Evolutionary conservation across 192 early-diverging fungal species (phyloP), one percentile per base, ranked within the genome.

Genomic region (Coemansia sp.): DNA sequence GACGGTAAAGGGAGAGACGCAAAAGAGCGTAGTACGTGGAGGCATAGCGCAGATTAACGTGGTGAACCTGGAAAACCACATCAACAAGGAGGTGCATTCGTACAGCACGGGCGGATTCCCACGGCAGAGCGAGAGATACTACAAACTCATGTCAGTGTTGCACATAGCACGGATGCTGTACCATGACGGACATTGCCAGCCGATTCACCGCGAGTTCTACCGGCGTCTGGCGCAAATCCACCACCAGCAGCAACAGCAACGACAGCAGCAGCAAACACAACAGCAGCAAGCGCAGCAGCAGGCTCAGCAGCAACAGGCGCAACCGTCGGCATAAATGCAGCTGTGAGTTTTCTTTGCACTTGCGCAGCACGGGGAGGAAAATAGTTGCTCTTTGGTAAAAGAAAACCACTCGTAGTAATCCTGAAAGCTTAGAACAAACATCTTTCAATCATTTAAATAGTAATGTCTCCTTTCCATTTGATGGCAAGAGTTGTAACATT

Each of bases 141-240:
- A 81, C 61, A 62, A 68, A 34, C 69, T 81, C 6, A 81, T 81
- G 79, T 81, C 79, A 10, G 79, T 75, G 31, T 70, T 81, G 19
- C 79, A 81, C 48, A 72, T 81, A 5, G 52, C 74, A 3, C 68
- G 79, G 17, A 76, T 81, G 68, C 67, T 81, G 19, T 81, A 68
- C 59, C 79, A 81, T 17, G 79, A 81, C 57, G 74, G 74, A 10
- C 67, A 70, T 55, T 81, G 79, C 69, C 42, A 60, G 60, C 79
- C 79, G 3, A 64, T 81, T 27, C 79, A 81, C 44, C 72, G 79
- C 48, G 79, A 72, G 61, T 81, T 74, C 40, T 81, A 81, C 60
- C 62, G 57, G 59, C 62, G 65, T 27, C 55, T 81, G 15, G 79
- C 79, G 4, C 68, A 81, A 59, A 81, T 81, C 50, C 79, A 81